Percentiles rank a stretch among this genome's conserved stretches.
Evolutionary conservation across 495 filamentous ascomycete species (phyloP).

Genomic region (Xylaria acuta): DNA sequence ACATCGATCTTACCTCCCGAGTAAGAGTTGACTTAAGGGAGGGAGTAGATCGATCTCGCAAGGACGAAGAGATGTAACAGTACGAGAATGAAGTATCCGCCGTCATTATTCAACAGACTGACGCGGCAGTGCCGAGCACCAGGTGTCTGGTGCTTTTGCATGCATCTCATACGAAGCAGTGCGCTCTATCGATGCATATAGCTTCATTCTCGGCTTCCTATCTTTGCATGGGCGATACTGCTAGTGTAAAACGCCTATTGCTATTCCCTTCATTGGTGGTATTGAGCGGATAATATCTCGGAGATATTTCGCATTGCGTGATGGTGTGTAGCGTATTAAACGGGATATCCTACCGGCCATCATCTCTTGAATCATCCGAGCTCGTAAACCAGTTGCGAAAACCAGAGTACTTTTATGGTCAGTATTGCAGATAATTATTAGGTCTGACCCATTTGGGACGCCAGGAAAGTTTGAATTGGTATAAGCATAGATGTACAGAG

Average conservation of each 20-base stretch:
- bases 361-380: neutral
- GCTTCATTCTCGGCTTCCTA: neutral
- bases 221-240: neutral
- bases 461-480: conserved; percentile 25
- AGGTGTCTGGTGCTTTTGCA: neutral
- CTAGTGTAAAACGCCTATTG: neutral
- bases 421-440: neutral
- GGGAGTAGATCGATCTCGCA: neutral
- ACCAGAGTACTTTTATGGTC: neutral
- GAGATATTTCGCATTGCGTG: neutral
- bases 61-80: neutral
- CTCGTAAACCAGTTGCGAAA: neutral
- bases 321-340: neutral
- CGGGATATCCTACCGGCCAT: neutral
- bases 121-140: neutral
- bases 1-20: neutral
- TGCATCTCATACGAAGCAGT: neutral
- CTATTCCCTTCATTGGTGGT: neutral
- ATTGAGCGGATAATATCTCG: neutral
- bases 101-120: neutral
- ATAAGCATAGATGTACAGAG: conserved; percentile 50
- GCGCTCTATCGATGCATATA: neutral
- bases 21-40: neutral
- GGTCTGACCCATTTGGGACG: conserved; percentile 7
- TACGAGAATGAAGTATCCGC: neutral